A percentile compares a stretch with the other conserved stretches of the same genome.
Conservation (phyloP, 2,329 filamentous ascomycete genomes). For the Colletotrichum costaricense region DNA sequence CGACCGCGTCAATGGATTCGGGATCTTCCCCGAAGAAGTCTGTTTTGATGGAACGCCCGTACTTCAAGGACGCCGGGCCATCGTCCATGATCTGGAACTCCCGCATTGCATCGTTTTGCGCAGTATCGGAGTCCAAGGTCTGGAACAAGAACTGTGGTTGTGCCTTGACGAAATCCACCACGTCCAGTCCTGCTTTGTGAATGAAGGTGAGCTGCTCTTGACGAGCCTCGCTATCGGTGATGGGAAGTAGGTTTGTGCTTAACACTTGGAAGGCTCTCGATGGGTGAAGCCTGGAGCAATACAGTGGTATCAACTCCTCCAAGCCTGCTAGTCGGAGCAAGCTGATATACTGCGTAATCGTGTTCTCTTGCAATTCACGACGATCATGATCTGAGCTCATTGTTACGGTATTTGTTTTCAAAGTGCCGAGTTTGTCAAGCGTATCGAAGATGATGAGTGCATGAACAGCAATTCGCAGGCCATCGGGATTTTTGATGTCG, state of each 20-base stretch:
- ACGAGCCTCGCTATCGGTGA: constrained; percentile 74
- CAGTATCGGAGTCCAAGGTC: constrained; percentile 52
- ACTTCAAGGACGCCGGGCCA: constrained; percentile 62
- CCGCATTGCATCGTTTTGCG: constrained; percentile 47
- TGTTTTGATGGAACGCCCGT: constrained; percentile 73
- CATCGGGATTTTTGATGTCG: constrained; percentile 68
- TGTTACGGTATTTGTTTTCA: constrained; percentile 47
- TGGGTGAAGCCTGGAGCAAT: constrained; percentile 81
- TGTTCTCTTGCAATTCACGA: constrained; percentile 73
- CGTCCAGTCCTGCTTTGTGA: constrained; percentile 78
- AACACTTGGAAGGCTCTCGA: constrained; percentile 77
- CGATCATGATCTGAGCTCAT: constrained; percentile 44
- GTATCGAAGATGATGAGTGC: constrained; percentile 73
- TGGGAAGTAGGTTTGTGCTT: constrained; percentile 79
- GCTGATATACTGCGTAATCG: constrained; percentile 85
- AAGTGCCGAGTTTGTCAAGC: constrained; percentile 67
- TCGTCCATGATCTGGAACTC: constrained; percentile 64
- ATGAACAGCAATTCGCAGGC: constrained; percentile 77
- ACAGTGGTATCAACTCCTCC: constrained; percentile 85
- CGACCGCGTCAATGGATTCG: constrained; percentile 66
- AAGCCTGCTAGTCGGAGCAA: constrained; percentile 79
- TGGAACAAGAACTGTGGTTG: constrained; percentile 68
- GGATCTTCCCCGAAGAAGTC: constrained; percentile 77
- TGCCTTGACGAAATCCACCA: constrained; percentile 77
- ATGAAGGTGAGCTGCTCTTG: constrained; percentile 79